These are phyloP conservation scores for Lipomyces yarrowii DNA, from an alignment of 1,139 yeast species.

Conservation along the genomic window DNA sequence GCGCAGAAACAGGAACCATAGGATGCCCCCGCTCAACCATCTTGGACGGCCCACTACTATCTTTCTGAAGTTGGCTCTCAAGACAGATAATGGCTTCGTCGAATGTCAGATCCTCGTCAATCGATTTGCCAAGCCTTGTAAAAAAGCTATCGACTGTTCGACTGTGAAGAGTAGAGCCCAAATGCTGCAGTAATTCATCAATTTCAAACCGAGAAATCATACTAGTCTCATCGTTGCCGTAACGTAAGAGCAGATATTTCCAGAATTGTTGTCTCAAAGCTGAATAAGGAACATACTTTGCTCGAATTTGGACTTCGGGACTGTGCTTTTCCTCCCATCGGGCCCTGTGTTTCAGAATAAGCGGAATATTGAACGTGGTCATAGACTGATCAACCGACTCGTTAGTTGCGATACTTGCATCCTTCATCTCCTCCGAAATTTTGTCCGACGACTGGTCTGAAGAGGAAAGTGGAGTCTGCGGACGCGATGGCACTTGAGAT, in stretches of 20 bases:
- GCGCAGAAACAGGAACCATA: not conserved
- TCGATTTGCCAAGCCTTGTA: conserved; percentile 47
- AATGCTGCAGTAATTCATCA: conserved; percentile 58
- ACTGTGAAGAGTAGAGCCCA: conserved; percentile 57
- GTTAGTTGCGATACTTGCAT: conserved; percentile 4
- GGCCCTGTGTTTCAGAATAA: conserved; percentile 42
- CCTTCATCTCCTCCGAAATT: conserved; percentile 1
- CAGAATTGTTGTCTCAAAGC: conserved; percentile 70
- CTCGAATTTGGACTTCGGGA: conserved; percentile 63
- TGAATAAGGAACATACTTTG: conserved; percentile 69
- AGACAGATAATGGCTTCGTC: conserved; percentile 64
- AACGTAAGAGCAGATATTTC: conserved; percentile 62
- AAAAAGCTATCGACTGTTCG: conserved; percentile 41
- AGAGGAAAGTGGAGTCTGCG: conserved; percentile 8
- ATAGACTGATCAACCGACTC: conserved; percentile 29
- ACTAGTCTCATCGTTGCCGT: conserved; percentile 50
- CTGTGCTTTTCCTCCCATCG: conserved; percentile 45
- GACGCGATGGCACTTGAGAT: not conserved
- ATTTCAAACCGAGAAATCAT: conserved; percentile 59
- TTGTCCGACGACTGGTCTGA: not conserved
- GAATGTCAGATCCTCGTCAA: conserved; percentile 56
- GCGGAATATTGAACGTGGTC: conserved; percentile 42
- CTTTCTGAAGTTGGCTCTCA: conserved; percentile 43
- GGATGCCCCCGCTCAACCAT: not conserved
- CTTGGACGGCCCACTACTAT: not conserved